A percentile compares a stretch with the other conserved stretches of the same genome.
These are phyloP conservation scores for Sclerotinia minor DNA, from an alignment of 2,329 filamentous ascomycete species.

Conservation along the genomic window DNA sequence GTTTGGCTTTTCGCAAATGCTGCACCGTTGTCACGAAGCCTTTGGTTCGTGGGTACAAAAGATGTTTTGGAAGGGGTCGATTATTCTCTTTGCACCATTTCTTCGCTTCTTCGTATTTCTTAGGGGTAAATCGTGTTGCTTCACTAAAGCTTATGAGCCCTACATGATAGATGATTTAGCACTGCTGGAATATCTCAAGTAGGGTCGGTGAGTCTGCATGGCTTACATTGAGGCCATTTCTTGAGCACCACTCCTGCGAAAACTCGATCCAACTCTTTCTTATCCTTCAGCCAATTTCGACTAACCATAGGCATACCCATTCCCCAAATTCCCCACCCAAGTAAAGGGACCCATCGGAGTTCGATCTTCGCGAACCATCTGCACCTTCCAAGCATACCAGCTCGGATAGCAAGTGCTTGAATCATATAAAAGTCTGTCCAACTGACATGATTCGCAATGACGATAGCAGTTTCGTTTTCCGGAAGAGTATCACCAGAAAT, in stretches of 20 bases:
- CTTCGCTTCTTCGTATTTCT: constrained; percentile 53
- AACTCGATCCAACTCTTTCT: constrained; percentile 56
- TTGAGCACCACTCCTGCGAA: constrained; percentile 55
- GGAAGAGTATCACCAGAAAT: constrained; percentile 55
- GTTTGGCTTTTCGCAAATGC: constrained; percentile 52
- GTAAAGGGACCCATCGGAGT: constrained; percentile 58
- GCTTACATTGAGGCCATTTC: constrained; percentile 59
- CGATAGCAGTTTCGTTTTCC: constrained; percentile 57
- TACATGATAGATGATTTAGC: constrained; percentile 37
- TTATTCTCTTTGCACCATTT: constrained; percentile 54
- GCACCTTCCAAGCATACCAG: constrained; percentile 60
- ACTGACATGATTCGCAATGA: constrained; percentile 60
- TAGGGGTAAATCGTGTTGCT: constrained; percentile 58
- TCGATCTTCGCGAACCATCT: constrained; percentile 64
- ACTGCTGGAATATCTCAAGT: constrained; percentile 12
- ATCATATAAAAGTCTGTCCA: constrained; percentile 68
- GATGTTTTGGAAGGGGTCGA: constrained; percentile 55
- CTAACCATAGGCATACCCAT: constrained; percentile 66
- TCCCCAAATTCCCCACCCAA: constrained; percentile 64
- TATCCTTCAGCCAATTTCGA: constrained; percentile 59
- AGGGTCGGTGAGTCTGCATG: constrained; percentile 25
- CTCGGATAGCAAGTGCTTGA: constrained; percentile 54
- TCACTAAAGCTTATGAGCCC: constrained; percentile 67
- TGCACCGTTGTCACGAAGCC: constrained; percentile 61
- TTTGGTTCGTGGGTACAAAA: constrained; percentile 60